phyloP scores from a whole-genome alignment of 495 filamentous ascomycete genomes.

The Baudoinia panamericana region DNA sequence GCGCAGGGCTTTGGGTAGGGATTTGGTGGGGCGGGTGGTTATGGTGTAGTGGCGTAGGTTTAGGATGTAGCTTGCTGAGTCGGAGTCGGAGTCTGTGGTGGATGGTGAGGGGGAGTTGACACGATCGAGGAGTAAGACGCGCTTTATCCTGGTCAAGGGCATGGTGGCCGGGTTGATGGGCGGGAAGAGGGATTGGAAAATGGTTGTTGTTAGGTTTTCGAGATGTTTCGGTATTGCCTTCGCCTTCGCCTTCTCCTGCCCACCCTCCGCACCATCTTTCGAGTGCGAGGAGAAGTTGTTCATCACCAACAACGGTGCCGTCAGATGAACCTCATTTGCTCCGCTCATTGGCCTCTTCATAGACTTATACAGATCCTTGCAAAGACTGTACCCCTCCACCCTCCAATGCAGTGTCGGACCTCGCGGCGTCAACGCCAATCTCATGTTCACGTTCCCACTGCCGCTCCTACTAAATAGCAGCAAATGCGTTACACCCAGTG shows the following conservation, averaged over 20 bases:
- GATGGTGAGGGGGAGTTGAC: no score
- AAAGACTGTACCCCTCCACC: slow-evolving; percentile 91
- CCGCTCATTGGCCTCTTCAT: slow-evolving; percentile 69
- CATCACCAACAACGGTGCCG: slow-evolving; percentile 65
- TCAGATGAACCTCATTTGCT: slow-evolving; percentile 6
- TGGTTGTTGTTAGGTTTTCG: slow-evolving; percentile 80
- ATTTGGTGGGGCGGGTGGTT: slow-evolving; percentile 57
- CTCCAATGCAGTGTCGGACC: slow-evolving; percentile 89
- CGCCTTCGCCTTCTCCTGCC: slow-evolving; percentile 8
- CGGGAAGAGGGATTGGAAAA: slow-evolving; percentile 94
- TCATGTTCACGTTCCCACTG: slow-evolving; percentile 82
- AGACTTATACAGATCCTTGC: slow-evolving; percentile 72
- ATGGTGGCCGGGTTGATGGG: slow-evolving; percentile 87
- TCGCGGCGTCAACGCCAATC: slow-evolving; percentile 75
- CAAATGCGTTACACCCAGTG: slow-evolving; percentile 85
- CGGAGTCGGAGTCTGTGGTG: slow-evolving; percentile 19
- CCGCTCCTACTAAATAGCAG: slow-evolving; percentile 84
- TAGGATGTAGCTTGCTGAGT: slow-evolving; percentile 57
- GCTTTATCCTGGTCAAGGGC: slow-evolving; percentile 73
- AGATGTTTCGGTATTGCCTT: slow-evolving; percentile 60
- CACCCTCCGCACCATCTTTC: slow-evolving; percentile 37
- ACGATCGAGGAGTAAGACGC: slow-evolving; percentile 81
- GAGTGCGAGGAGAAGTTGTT: slow-evolving; percentile 77
- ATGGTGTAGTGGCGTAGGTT: slow-evolving; percentile 93
- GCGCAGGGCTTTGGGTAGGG: slow-evolving; percentile 63